Evolutionary conservation across 1,139 yeast genomes (phyloP).

Genomic region (Kodamaea ohmeri): DNA sequence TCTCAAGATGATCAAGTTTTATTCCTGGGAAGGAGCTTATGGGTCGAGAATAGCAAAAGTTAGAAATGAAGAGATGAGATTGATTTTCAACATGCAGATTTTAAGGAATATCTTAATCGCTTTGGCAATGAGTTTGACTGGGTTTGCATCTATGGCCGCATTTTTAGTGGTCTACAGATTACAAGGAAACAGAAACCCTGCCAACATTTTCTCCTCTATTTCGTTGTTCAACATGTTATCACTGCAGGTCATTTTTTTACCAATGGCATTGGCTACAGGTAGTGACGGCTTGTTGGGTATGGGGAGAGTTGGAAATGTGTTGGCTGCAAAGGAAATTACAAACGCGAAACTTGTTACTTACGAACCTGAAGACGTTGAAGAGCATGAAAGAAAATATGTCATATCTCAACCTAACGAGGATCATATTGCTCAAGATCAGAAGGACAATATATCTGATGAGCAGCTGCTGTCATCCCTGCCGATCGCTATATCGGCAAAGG

Average conservation of each 20-base stretch:
- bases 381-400: too few species aligned
- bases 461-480: too few species aligned
- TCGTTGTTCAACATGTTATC: constrained; percentile 63
- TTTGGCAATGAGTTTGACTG: constrained; percentile 56
- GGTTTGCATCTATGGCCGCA: constrained; percentile 67
- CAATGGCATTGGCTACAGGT: constrained; percentile 56
- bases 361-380: too few species aligned
- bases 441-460: too few species aligned
- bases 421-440: too few species aligned
- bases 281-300: constrained; percentile 70
- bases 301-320: too few species aligned
- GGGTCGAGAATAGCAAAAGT: constrained; percentile 41
- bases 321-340: too few species aligned
- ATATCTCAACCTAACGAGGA: too few species aligned
- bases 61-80: constrained; percentile 49
- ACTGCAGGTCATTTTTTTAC: constrained; percentile 54
- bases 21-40: constrained; percentile 66
- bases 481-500: constrained; percentile 22
- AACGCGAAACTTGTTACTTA: too few species aligned
- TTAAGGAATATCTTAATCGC: constrained; percentile 60
- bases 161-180: constrained; percentile 66
- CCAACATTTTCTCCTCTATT: constrained; percentile 70
- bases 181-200: constrained; percentile 50
- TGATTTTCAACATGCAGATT: constrained; percentile 48
- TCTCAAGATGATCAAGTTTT: constrained; percentile 66